Evolutionary conservation across 495 filamentous ascomycete genomes (phyloP).

Genomic region (Penicillium mononematosum): DNA sequence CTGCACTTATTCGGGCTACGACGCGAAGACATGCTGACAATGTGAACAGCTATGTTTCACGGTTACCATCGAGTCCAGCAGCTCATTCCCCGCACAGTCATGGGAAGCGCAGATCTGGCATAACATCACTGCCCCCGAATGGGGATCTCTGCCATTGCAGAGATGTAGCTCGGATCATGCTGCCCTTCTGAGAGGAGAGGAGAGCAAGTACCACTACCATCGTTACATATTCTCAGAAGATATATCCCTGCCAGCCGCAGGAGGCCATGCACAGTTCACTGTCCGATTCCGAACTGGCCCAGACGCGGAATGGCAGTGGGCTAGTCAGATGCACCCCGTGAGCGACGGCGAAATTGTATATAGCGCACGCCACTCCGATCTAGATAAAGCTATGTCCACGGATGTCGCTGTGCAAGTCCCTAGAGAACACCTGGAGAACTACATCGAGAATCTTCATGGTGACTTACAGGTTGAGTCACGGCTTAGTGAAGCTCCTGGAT

Average conservation of each 20-base stretch:
- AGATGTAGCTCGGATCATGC: conserved; percentile 25
- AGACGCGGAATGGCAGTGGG: conserved; percentile 70
- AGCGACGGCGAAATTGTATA: conserved; percentile 62
- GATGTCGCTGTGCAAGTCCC: conserved; percentile 19
- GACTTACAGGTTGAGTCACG: conserved; percentile 55
- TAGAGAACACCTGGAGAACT: conserved; percentile 52
- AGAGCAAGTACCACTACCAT: conserved; percentile 23
- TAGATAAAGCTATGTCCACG: conserved; percentile 7
- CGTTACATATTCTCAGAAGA: conserved; percentile 41
- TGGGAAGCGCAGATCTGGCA: conserved; percentile 83
- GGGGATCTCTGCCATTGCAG: conserved; percentile 36
- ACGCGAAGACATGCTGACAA: neutral
- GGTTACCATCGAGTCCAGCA: conserved; percentile 69
- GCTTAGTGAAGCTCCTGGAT: conserved; percentile 66
- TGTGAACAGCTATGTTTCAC: conserved; percentile 54
- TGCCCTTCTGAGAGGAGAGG: conserved; percentile 35
- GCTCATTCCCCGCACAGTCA: conserved; percentile 48
- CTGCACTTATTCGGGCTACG: too few relatives aligned
- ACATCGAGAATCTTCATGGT: conserved; percentile 59
- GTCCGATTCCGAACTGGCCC: conserved; percentile 63
- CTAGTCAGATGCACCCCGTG: conserved; percentile 57
- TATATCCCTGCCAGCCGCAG: conserved; percentile 33
- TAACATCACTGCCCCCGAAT: conserved; percentile 49
- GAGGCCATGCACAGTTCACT: conserved; percentile 61
- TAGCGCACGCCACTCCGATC: conserved; percentile 11